Percentiles rank a stretch among this genome's conserved stretches.
Conservation (phyloP, 2,329 filamentous ascomycete genomes). For the Aspergillus sergii region DNA sequence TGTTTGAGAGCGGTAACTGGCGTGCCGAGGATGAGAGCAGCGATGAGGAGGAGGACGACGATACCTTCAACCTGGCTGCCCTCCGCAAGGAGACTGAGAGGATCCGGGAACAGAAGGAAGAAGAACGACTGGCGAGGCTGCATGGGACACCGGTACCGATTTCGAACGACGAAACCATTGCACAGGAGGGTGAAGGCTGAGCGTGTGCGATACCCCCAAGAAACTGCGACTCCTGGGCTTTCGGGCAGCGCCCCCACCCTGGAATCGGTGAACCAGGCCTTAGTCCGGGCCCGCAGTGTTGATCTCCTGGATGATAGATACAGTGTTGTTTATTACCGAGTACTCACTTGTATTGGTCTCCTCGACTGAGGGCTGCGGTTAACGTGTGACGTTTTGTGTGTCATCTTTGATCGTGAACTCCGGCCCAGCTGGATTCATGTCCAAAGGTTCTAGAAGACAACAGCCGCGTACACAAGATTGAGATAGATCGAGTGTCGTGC, state of each 20-base stretch:
- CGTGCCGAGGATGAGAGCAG: constrained; percentile 65
- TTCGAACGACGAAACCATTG: constrained; percentile 21
- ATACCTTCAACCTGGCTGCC: constrained; percentile 76
- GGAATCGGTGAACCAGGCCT: constrained; percentile 22
- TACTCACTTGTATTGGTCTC: constrained; percentile 24
- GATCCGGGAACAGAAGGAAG: constrained; percentile 73
- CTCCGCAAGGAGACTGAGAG: constrained; percentile 83
- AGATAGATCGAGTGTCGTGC: constrained; percentile 28
- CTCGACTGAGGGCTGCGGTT: constrained; percentile 27
- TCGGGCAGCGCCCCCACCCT: constrained; percentile 27
- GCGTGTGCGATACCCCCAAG: constrained; percentile 18
- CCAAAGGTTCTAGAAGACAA: constrained; percentile 14
- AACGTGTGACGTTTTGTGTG: constrained; percentile 22
- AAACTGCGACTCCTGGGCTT: constrained; percentile 30
- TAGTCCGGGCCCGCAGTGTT: constrained; percentile 24
- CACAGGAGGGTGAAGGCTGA: constrained; percentile 34
- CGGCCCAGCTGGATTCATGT: neutral
- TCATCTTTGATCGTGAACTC: constrained; percentile 18
- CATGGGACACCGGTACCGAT: constrained; percentile 30
- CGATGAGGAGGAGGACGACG: constrained; percentile 62
- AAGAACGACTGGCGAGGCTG: constrained; percentile 60
- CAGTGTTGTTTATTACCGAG: constrained; percentile 21
- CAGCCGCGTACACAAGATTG: constrained; percentile 25
- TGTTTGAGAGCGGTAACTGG: constrained; percentile 98
- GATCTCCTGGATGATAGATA: constrained; percentile 30